Conservation (phyloP, 2,329 filamentous ascomycete genomes). For the Monilinia polystroma region DNA sequence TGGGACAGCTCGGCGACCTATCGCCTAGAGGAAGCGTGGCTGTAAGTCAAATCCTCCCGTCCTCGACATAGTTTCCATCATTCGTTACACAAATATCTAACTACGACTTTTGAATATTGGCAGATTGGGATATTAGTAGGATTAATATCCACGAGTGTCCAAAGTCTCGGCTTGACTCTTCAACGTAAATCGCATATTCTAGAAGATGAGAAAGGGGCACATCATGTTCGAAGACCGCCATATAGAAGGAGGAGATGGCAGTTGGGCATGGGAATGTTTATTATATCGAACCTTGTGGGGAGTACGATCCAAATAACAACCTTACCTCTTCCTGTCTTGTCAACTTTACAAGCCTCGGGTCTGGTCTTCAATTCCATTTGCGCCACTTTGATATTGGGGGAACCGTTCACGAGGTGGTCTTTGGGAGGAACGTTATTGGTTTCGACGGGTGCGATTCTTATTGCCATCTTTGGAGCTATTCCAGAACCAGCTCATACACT, state of each 20-base stretch:
- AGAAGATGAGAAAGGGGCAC: constrained; percentile 84
- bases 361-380: constrained; percentile 99
- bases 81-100: constrained; percentile 17
- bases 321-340: constrained; percentile 87
- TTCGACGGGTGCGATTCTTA: constrained; percentile 82
- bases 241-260: constrained; percentile 93
- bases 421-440: constrained; percentile 86
- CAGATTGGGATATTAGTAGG: constrained; percentile 92
- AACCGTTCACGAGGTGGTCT: constrained; percentile 94
- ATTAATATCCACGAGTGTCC: constrained; percentile 87
- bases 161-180: constrained; percentile 90
- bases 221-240: constrained; percentile 78
- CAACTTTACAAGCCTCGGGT: constrained; percentile 91
- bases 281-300: constrained; percentile 88
- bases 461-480: constrained; percentile 91
- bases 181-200: constrained; percentile 98
- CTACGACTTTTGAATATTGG: constrained; percentile 22
- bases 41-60: constrained; percentile 48
- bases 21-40: constrained; percentile 76
- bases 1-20: constrained; percentile 72
- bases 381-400: constrained; percentile 85
- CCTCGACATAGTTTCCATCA: constrained; percentile 28
- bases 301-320: constrained; percentile 98
- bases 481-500: constrained; percentile 89
- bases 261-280: constrained; percentile 95